These are phyloP conservation scores for Rhododendron ovatum DNA, from an alignment of 148 eudicot species.

Conservation along the genomic window DNA sequence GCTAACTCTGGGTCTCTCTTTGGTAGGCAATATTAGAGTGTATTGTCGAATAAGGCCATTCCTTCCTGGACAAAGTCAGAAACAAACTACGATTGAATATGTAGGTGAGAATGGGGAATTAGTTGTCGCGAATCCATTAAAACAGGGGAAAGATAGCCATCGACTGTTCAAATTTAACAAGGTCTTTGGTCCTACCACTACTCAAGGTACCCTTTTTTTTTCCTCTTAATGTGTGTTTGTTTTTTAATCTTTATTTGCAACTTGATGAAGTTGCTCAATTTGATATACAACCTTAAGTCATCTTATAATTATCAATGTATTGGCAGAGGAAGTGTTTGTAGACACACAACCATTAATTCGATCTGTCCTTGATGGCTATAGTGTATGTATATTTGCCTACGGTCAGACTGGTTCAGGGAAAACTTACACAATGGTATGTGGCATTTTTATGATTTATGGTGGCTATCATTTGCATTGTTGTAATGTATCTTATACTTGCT, in stretches of 20 bases:
- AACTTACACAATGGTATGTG: slow-evolving; percentile 85
- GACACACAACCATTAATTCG: slow-evolving; percentile 85
- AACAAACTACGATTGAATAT: slow-evolving; percentile 70
- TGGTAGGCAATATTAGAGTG: slow-evolving; percentile 83
- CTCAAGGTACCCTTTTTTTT: slow-evolving; percentile 52
- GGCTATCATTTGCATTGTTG: not conserved
- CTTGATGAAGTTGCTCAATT: not conserved
- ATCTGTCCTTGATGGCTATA: slow-evolving; percentile 88
- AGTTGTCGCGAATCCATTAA: slow-evolving; percentile 63
- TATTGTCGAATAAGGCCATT: slow-evolving; percentile 90
- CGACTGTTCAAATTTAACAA: slow-evolving; percentile 79
- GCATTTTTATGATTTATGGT: not conserved
- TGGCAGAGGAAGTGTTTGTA: slow-evolving; percentile 76
- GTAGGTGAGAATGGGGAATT: slow-evolving; percentile 88
- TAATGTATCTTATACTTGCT: not conserved
- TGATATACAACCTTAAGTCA: slow-evolving; percentile 7
- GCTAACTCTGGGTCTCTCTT: slow-evolving; percentile 2
- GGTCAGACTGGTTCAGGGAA: slow-evolving; percentile 97
- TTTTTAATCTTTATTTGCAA: not conserved
- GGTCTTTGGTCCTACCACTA: slow-evolving; percentile 71
- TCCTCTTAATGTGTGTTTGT: not conserved
- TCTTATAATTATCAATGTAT: not conserved
- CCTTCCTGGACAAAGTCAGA: slow-evolving; percentile 66
- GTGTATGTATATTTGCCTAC: slow-evolving; percentile 91
- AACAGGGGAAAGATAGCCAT: slow-evolving; percentile 73